Percentiles rank a stretch among this genome's conserved stretches.
phyloP scores from a whole-genome alignment of 225 moss, liverwort and hornwort genomes.

The Asterella californica region DNA sequence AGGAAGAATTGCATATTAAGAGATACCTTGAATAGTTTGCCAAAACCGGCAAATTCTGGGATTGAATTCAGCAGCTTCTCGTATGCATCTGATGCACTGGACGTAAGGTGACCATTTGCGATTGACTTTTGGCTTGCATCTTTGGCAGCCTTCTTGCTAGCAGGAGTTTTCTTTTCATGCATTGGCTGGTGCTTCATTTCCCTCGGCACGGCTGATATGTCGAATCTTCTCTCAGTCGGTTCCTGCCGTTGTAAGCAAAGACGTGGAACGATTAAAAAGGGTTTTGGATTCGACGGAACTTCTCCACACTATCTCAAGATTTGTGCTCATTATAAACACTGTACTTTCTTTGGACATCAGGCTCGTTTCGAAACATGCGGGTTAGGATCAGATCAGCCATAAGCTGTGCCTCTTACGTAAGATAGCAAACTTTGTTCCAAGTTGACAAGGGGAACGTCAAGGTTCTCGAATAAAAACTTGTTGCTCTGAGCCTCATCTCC shows the following conservation, averaged over 20 bases:
- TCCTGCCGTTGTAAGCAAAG: conserved; percentile 40
- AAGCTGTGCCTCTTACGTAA: conserved; percentile 47
- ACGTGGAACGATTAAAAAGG: background rate
- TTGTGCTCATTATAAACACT: too few relatives aligned
- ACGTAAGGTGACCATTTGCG: conserved; percentile 50
- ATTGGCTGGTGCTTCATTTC: conserved; percentile 52
- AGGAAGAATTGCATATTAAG: background rate
- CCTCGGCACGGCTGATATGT: conserved; percentile 69
- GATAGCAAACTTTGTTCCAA: conserved; percentile 65
- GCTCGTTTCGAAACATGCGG: too few relatives aligned
- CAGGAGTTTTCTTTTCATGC: conserved; percentile 74
- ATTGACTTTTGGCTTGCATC: conserved; percentile 61
- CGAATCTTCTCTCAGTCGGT: conserved; percentile 60
- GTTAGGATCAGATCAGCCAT: too few relatives aligned
- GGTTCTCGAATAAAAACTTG: conserved; percentile 51
- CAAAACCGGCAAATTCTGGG: conserved; percentile 74
- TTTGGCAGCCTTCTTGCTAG: conserved; percentile 63
- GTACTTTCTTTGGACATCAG: too few relatives aligned
- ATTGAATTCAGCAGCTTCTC: conserved; percentile 67
- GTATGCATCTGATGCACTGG: conserved; percentile 57
- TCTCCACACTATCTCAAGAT: background rate
- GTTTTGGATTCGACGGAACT: background rate
- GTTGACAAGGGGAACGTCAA: conserved; percentile 71
- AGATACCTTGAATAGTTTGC: conserved; percentile 81
- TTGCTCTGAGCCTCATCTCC: conserved; percentile 40